Evolutionary conservation across 2,329 filamentous ascomycete genomes (phyloP).

Genomic region (Pseudogymnoascus sp.): DNA sequence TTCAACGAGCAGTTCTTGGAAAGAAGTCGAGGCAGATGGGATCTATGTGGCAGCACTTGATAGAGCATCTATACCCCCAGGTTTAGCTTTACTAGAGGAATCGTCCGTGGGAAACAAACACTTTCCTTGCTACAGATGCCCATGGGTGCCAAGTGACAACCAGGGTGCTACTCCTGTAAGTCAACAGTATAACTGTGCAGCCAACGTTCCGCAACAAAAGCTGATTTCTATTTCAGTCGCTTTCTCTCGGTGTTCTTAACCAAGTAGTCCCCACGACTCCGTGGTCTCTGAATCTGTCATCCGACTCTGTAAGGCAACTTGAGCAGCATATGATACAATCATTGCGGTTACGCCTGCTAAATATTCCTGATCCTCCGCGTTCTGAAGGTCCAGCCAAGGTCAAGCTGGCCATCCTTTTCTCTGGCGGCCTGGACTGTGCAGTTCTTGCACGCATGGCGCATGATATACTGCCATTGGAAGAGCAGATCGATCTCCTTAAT

Average conservation of each 20-base stretch:
- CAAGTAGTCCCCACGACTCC: conserved; percentile 32
- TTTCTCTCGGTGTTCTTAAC: conserved; percentile 27
- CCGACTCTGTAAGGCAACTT: conserved; percentile 48
- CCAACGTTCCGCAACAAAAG: background rate
- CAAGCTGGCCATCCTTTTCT: conserved; percentile 77
- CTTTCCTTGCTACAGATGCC: conserved; percentile 10
- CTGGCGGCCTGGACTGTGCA: conserved; percentile 89
- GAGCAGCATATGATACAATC: conserved; percentile 52
- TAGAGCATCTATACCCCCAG: background rate
- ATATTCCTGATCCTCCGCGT: conserved; percentile 54
- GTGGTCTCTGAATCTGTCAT: conserved; percentile 33
- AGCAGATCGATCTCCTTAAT: conserved; percentile 82
- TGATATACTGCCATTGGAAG: conserved; percentile 61
- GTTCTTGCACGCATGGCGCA: conserved; percentile 75
- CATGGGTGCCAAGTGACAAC: conserved; percentile 9
- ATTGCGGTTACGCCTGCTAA: conserved; percentile 55
- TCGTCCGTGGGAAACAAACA: conserved; percentile 4
- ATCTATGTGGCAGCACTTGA: conserved; percentile 47
- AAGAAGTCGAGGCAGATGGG: conserved; percentile 78
- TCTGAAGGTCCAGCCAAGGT: conserved; percentile 33
- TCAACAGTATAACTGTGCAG: conserved; percentile 14
- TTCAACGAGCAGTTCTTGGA: conserved; percentile 48
- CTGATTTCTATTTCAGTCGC: conserved; percentile 11
- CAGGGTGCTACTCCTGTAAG: conserved; percentile 13
- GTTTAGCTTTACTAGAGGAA: background rate